Evolutionary conservation across 1,284 basidiomycete genomes (phyloP), one percentile per base, ranked within the genome.

Genomic region (Pseudozyma hubeiensis): DNA sequence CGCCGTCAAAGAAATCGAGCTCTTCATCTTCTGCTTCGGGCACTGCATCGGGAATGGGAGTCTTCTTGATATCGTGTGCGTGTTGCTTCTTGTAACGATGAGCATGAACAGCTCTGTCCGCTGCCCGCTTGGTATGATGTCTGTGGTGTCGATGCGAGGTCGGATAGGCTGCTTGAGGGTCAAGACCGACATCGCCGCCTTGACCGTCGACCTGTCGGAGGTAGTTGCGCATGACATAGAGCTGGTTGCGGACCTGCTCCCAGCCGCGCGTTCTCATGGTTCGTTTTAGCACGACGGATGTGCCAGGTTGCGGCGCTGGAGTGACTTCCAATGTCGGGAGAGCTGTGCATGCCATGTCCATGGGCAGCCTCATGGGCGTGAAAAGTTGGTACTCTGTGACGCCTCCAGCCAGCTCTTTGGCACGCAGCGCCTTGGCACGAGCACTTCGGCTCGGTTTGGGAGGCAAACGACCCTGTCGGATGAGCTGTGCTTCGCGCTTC

Each of bases 361-460:
- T 68, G 24, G 79, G 69, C 43, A 81, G 59, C 14, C 73, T 60
- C 48, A 78, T 73, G 3, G 81, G 78, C 2, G 80, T 79, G 59
- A 80, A 83, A 17, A 84, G 65, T 24, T 77, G 80, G 34, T 80
- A 84, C 53, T 82, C 75, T 5, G 82, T 84, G 17, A 82, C 58
- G 24, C 82, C 82, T 10, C 82, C 82, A 2, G 82, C 80, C 40
- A 78, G 51, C 50, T 81, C 78, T 34, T 71, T 69, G 11, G 81
- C 70, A 10, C 72, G 66, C 34, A 76, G 64, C 13, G 82, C 82
- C 55, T 82, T 83, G 11, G 72, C 66, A 30, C 82, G 75, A 16
- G 81, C 82, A 41, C 66, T 78, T 17, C 77, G 77, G 55, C 80
- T 82, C 2, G 81, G 75, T 34, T 80, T 78, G 11, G 72, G 72